Evolutionary conservation across 208 protist genomes (phyloP).

Genomic region (Plasmodiophora brassicae): DNA sequence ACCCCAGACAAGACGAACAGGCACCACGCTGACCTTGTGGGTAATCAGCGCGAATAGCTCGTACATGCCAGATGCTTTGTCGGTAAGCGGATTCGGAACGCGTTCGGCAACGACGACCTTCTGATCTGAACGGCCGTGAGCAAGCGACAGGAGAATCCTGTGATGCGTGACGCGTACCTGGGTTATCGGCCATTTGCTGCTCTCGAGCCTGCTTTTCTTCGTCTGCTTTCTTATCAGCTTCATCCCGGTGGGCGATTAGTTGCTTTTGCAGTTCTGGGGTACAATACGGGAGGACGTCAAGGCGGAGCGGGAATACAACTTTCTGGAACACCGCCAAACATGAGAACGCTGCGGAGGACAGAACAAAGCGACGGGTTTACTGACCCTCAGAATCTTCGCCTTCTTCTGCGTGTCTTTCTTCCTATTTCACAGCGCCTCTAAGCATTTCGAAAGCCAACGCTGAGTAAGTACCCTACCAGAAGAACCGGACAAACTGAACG

Average conservation of each 20-base stretch:
- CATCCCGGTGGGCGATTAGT: background rate
- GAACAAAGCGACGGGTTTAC: background rate
- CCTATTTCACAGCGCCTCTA: background rate
- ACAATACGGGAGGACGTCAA: constrained; percentile 33
- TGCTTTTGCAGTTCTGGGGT: constrained; percentile 27
- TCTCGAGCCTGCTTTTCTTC: constrained; percentile 6
- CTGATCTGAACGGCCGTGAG: too few relatives aligned
- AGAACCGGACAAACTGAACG: constrained; percentile 42
- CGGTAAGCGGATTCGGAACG: background rate
- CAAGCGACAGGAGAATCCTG: too few relatives aligned
- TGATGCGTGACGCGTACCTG: too few relatives aligned
- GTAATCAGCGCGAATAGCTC: constrained; percentile 36
- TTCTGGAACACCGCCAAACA: background rate
- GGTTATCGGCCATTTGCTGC: too few relatives aligned
- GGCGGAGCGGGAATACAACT: constrained; percentile 34
- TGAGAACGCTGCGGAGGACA: background rate
- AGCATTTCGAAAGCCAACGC: background rate
- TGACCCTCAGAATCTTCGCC: constrained; percentile 37
- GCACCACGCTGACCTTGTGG: background rate
- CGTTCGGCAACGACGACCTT: too few relatives aligned
- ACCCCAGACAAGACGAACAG: background rate
- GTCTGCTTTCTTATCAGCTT: constrained; percentile 25
- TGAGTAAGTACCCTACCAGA: background rate
- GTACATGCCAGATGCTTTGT: constrained; percentile 2
- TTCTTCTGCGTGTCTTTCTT: constrained; percentile 36